Evolutionary conservation across 192 early-diverging fungal genomes (phyloP).

Genomic region (Physocladia obscura): DNA sequence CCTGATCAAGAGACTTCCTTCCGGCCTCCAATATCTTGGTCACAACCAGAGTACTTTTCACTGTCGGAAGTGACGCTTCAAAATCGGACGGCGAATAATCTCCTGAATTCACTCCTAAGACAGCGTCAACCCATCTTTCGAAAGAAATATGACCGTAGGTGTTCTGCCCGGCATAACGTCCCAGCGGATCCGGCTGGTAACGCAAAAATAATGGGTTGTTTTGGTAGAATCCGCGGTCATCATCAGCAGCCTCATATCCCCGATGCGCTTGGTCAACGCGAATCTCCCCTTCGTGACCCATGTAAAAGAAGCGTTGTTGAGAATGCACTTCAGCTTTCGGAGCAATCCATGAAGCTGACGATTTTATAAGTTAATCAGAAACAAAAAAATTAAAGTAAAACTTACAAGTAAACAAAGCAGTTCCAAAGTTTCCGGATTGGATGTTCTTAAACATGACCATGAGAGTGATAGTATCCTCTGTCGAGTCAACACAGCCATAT

Average conservation of each 20-base stretch:
- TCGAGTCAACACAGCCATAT: constrained; percentile 33
- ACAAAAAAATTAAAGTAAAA: neutral
- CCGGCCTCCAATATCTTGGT: constrained; percentile 51
- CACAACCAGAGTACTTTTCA: constrained; percentile 37
- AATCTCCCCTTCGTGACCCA: constrained; percentile 45
- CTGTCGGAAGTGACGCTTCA: constrained; percentile 37
- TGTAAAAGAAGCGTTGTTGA: constrained; percentile 47
- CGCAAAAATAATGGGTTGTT: constrained; percentile 48
- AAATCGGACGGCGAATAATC: constrained; percentile 28
- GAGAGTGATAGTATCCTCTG: constrained; percentile 49
- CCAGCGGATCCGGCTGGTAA: constrained; percentile 44
- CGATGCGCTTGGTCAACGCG: constrained; percentile 49
- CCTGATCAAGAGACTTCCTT: constrained; percentile 37
- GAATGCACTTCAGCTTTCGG: constrained; percentile 47
- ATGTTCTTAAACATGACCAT: constrained; percentile 41
- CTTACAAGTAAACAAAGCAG: constrained; percentile 42
- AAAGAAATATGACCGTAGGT: constrained; percentile 42
- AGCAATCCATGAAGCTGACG: constrained; percentile 46
- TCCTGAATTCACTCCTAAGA: constrained; percentile 29
- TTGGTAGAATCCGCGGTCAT: constrained; percentile 25
- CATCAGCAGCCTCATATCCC: constrained; percentile 43
- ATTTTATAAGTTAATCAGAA: neutral
- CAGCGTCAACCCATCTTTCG: constrained; percentile 39
- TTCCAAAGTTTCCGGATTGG: constrained; percentile 25
- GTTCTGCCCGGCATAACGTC: constrained; percentile 43